Percentiles rank a stretch among this genome's conserved stretches.
These are phyloP conservation scores for Daldinia sp. DNA, from an alignment of 2,329 filamentous ascomycete genomes.

Conservation along the genomic window DNA sequence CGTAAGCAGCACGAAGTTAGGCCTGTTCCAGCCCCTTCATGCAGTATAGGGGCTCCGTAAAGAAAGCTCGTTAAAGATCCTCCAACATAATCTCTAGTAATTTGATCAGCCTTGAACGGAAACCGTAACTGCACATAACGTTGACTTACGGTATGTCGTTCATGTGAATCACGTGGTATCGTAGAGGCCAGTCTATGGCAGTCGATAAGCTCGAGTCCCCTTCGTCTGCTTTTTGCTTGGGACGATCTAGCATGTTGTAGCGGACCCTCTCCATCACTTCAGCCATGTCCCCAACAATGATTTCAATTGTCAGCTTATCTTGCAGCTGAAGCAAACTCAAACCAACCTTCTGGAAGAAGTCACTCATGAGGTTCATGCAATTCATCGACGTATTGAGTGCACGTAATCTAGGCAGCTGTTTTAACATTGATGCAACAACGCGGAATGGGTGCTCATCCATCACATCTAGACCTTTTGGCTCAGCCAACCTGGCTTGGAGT, in stretches of 20 bases:
- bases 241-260: constrained; percentile 38
- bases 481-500: not conserved
- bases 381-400: not conserved
- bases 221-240: not conserved
- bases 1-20: constrained; percentile 42
- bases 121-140: not conserved
- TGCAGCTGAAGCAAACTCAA: constrained; percentile 1
- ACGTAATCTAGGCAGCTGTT: not conserved
- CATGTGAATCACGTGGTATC: constrained; percentile 44
- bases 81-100: constrained; percentile 44
- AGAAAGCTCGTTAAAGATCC: constrained; percentile 41
- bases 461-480: not conserved
- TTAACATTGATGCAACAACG: not conserved
- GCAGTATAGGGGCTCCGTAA: constrained; percentile 40
- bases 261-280: constrained; percentile 45
- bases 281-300: constrained; percentile 45
- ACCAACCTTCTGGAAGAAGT: constrained; percentile 17
- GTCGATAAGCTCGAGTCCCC: constrained; percentile 1
- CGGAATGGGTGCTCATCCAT: constrained; percentile 5
- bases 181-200: constrained; percentile 38
- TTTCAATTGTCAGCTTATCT: constrained; percentile 36
- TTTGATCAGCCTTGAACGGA: not conserved
- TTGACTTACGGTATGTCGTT: constrained; percentile 45
- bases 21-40: constrained; percentile 31
- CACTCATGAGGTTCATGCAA: constrained; percentile 8